Conservation (phyloP, 2,329 filamentous ascomycete species). For the Coniosporium tulheliwenetii region DNA sequence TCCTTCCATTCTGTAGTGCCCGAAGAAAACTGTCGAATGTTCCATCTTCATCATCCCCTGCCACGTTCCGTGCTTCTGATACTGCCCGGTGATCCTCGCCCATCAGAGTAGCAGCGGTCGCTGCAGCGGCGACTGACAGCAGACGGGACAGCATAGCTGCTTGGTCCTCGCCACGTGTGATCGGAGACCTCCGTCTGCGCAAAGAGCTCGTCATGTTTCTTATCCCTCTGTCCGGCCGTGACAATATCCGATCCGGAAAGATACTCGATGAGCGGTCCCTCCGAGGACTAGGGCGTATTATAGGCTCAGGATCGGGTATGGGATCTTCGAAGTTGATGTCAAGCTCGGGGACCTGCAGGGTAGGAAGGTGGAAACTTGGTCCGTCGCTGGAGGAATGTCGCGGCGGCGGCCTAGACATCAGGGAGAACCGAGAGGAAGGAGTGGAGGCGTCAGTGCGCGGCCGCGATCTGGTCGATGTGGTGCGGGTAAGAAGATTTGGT, state of each 20-base stretch:
- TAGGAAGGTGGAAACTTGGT: constrained; percentile 14
- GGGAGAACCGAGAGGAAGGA: constrained; percentile 8
- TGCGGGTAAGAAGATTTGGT: constrained; percentile 14
- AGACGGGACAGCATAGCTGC: constrained; percentile 45
- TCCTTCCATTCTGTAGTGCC: constrained; percentile 43
- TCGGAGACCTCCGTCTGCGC: constrained; percentile 37
- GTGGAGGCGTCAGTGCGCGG: constrained; percentile 8
- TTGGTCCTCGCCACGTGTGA: constrained; percentile 42
- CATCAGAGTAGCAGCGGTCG: constrained; percentile 48
- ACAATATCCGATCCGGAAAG: constrained; percentile 11
- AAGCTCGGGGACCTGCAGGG: constrained; percentile 20
- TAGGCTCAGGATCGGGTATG: constrained; percentile 7
- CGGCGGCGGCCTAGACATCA: constrained; percentile 8
- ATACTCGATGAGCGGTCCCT: constrained; percentile 7
- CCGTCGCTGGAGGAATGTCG: constrained; percentile 12
- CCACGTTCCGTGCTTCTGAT: constrained; percentile 36
- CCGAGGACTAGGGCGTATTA: constrained; percentile 4
- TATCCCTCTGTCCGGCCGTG: constrained; percentile 13
- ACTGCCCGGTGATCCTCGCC: constrained; percentile 41
- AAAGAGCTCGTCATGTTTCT: constrained; percentile 20
- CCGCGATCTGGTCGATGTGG: constrained; percentile 8
- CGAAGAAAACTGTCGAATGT: constrained; percentile 48
- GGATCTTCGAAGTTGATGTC: constrained; percentile 22
- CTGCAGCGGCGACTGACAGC: constrained; percentile 46
- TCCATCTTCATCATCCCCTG: constrained; percentile 32